A percentile compares a stretch with the other conserved stretches of the same genome.
Conservation (phyloP, 441 rosid genomes). For the Gossypium schwendimanii region DNA sequence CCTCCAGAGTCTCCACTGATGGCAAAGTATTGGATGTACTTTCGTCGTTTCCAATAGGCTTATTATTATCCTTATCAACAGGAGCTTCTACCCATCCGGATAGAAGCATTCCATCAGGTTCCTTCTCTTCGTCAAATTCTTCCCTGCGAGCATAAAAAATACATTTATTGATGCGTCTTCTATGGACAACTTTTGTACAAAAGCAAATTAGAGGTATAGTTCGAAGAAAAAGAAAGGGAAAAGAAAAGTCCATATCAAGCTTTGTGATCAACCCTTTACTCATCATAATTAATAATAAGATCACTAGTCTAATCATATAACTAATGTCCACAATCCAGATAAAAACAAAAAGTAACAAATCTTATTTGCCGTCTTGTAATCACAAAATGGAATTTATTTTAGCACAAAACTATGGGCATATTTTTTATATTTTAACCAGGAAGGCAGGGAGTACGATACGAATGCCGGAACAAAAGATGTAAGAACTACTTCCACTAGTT, state of each 20-base stretch:
- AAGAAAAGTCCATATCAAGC: not conserved
- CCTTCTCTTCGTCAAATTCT: conserved; percentile 90
- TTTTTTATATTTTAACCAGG: not conserved
- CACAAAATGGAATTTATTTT: not conserved
- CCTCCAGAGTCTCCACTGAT: conserved; percentile 17
- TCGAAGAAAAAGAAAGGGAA: not conserved
- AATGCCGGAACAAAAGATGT: not conserved
- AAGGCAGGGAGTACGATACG: not conserved
- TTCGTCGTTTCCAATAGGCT: conserved; percentile 40
- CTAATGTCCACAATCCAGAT: not conserved
- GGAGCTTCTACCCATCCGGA: conserved; percentile 77
- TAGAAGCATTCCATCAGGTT: conserved; percentile 91
- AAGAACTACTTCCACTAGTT: not conserved
- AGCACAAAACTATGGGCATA: not conserved
- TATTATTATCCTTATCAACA: conserved; percentile 39
- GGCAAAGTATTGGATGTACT: conserved; percentile 29
- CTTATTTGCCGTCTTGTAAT: not conserved
- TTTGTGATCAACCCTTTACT: not conserved
- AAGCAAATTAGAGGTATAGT: not conserved
- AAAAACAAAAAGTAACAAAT: not conserved
- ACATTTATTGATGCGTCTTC: not conserved
- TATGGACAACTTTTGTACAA: not conserved
- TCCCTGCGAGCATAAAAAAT: conserved; percentile 43
- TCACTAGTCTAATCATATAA: not conserved
- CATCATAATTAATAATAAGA: not conserved